phyloP scores from a whole-genome alignment of 495 filamentous ascomycete genomes.

The Talaromyces trachyspermus region DNA sequence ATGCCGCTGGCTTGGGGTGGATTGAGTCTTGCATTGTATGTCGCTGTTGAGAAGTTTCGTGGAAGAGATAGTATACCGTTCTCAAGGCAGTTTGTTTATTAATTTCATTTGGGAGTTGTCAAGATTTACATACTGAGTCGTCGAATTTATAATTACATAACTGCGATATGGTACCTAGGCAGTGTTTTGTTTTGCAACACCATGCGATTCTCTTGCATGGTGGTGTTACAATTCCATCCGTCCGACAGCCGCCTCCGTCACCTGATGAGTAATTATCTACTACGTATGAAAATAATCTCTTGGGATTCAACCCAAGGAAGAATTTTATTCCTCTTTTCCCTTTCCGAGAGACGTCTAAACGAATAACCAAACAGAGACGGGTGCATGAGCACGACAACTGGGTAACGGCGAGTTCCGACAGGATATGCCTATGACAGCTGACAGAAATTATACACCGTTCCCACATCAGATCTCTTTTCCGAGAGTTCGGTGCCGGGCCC shows the following conservation, averaged over 20 bases:
- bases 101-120: too few relatives aligned
- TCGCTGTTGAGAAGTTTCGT: too few relatives aligned
- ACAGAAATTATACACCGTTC: too few relatives aligned
- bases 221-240: neutral
- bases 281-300: neutral
- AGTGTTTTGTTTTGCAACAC: too few relatives aligned
- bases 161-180: too few relatives aligned
- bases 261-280: neutral
- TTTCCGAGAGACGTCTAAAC: neutral
- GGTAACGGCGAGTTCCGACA: neutral
- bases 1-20: slow-evolving; percentile 2
- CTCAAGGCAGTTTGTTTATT: neutral
- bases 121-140: too few relatives aligned
- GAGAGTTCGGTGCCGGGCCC: slow-evolving; percentile 1
- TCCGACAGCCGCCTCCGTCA: slow-evolving; percentile 1
- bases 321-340: slow-evolving; percentile 2
- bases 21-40: neutral
- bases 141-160: too few relatives aligned
- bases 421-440: neutral
- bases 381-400: neutral
- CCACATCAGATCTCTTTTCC: slow-evolving; percentile 3
- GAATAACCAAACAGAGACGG: neutral
- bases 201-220: neutral
- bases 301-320: neutral
- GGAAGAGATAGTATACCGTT: neutral